These are phyloP conservation scores for Arbutus unedo DNA, from an alignment of 148 eudicot species.

Conservation along the genomic window DNA sequence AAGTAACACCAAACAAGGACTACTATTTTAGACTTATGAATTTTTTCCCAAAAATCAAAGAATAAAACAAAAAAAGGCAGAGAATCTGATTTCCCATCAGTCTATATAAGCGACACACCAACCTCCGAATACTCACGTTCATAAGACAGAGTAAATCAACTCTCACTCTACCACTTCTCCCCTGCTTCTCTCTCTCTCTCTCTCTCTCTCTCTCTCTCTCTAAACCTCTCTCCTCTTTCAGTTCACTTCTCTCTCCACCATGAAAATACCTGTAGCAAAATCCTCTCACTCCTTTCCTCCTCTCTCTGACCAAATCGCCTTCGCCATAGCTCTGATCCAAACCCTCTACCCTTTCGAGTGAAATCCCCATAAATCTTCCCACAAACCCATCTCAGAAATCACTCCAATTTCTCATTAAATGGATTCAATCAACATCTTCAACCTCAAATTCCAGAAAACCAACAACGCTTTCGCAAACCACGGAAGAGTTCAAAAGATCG, in stretches of 20 bases:
- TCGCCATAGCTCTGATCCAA: slow-evolving; percentile 6
- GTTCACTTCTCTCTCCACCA: background rate
- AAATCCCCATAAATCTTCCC: background rate
- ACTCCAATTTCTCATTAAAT: background rate
- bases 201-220: background rate
- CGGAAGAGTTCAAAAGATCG: background rate
- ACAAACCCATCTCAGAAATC: background rate
- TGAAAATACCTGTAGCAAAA: background rate
- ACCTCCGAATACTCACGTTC: background rate
- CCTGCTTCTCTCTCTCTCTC: background rate
- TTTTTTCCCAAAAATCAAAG: background rate
- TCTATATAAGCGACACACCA: background rate
- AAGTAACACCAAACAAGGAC: too few relatives aligned
- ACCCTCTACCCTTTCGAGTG: background rate
- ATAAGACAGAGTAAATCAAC: background rate
- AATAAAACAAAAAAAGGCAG: background rate
- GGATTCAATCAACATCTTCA: slow-evolving; percentile 1
- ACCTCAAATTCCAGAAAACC: background rate
- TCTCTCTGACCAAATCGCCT: background rate
- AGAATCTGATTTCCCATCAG: background rate
- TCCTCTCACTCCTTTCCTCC: background rate
- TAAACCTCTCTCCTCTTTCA: background rate
- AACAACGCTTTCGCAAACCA: too few relatives aligned
- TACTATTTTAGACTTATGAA: too few relatives aligned
- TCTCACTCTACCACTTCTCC: background rate